Percentiles rank a stretch among this genome's conserved stretches.
Conservation (phyloP, 805 yeast genomes). For the Sungouiozyma intestinalis region DNA sequence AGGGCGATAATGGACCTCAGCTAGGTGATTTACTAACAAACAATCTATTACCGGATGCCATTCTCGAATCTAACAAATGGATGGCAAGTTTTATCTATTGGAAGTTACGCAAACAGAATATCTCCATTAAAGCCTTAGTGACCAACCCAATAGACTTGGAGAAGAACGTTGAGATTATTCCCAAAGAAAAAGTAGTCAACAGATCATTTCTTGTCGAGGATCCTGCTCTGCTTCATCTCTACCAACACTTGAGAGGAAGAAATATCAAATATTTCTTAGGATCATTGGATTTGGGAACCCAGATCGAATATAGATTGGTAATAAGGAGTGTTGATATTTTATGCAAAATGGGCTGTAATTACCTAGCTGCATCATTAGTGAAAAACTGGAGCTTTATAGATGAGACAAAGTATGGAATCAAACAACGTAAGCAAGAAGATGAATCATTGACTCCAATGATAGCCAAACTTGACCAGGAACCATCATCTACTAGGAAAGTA, state of each 20-base stretch:
- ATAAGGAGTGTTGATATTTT: conserved; percentile 56
- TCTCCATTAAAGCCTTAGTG: conserved; percentile 56
- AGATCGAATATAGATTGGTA: conserved; percentile 50
- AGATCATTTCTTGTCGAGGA: conserved; percentile 56
- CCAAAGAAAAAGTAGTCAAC: conserved; percentile 28
- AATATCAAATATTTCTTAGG: conserved; percentile 42
- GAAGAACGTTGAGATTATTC: conserved; percentile 19
- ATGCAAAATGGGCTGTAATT: conserved; percentile 86
- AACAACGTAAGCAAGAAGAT: conserved; percentile 1
- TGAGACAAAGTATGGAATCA: conserved; percentile 2
- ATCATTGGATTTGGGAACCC: conserved; percentile 33
- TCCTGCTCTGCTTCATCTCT: conserved; percentile 67
- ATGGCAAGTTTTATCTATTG: conserved; percentile 69
- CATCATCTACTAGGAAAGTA: conserved; percentile 13
- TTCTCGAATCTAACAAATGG: conserved; percentile 68
- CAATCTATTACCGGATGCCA: conserved; percentile 45
- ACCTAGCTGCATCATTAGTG: conserved; percentile 51
- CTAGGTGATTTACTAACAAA: conserved; percentile 39
- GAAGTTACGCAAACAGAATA: conserved; percentile 40
- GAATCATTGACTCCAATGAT: conserved; percentile 1
- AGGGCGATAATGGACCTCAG: conserved; percentile 48
- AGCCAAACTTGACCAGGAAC: conserved; percentile 11
- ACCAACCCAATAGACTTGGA: conserved; percentile 39
- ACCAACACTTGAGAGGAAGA: conserved; percentile 46
- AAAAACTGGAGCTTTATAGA: conserved; percentile 55